Evolutionary conservation across 768 basidiomycete species (phyloP).

Genomic region (Lactarius hatsudake): DNA sequence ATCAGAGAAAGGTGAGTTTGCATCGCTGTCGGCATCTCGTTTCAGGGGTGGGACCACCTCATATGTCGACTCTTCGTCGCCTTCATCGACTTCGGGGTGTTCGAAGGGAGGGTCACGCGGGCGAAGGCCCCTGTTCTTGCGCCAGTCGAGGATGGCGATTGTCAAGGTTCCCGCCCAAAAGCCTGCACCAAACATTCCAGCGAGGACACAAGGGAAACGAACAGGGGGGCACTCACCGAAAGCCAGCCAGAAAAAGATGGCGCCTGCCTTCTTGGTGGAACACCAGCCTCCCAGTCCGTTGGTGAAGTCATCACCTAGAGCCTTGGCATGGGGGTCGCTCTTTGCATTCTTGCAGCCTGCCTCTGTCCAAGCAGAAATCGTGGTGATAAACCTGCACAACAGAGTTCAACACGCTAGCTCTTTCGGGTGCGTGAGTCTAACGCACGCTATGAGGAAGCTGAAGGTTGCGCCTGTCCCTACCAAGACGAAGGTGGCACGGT

Average conservation of each 20-base stretch:
- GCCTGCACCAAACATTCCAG: constrained; percentile 39
- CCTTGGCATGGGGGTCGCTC: constrained; percentile 74
- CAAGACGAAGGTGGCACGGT: constrained; percentile 82
- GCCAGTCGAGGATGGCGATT: constrained; percentile 73
- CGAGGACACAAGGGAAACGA: background rate
- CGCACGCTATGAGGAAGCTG: constrained; percentile 76
- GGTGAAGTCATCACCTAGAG: constrained; percentile 61
- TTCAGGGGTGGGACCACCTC: constrained; percentile 46
- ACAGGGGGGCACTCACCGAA: constrained; percentile 51
- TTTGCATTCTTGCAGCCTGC: constrained; percentile 83
- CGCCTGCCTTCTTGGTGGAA: constrained; percentile 86
- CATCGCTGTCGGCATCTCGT: constrained; percentile 28
- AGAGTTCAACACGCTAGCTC: constrained; percentile 26
- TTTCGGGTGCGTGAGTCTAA: constrained; percentile 28
- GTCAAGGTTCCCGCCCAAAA: constrained; percentile 73
- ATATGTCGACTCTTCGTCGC: constrained; percentile 53
- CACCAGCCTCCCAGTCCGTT: constrained; percentile 79
- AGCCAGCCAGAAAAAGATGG: constrained; percentile 85
- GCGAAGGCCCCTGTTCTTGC: constrained; percentile 53
- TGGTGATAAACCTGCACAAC: constrained; percentile 58
- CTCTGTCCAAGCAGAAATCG: constrained; percentile 85
- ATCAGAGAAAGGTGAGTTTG: constrained; percentile 52
- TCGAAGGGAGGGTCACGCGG: constrained; percentile 77
- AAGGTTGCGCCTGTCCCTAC: constrained; percentile 64
- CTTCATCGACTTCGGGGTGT: constrained; percentile 55